Base-by-base conservation (phyloP, 371 early-diverging fungal species). In the Mortierella sp. region DNA sequence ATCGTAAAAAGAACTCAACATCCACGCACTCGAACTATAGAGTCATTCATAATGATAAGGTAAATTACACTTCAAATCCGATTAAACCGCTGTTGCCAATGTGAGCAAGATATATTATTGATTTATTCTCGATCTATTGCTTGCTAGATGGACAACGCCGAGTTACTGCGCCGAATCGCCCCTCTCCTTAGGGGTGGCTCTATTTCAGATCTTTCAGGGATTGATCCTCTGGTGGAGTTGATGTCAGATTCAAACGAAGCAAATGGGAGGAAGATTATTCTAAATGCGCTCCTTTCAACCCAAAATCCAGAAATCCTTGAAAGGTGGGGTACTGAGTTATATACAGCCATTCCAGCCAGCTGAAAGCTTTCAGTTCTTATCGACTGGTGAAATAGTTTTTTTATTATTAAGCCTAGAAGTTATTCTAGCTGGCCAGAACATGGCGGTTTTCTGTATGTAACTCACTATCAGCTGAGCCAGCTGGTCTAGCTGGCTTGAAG, bases 201-300 rank as follows among this genome's bases (percentile, higher is more conserved):
- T 1, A 66, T 75, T 3, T 28, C 31, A 32, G 49, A n/a, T 2
- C 17, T 54, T 26, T 61, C 47, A 15, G 19, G 61, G 42, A 37
- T 70, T 15, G 61, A 45, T 7, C 28, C n/a, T 1, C 26, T 75
- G 26, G 75, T 64, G 17, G 66, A 57, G 3, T 12, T 75, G 13
- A 70, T 75, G 75, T 17, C 23, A 26, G 3, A 17, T 5, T 55
- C 66, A 10, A 32, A 35, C 5, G 66, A 70, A 19, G 9, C 37
- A 17, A 35, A 5, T 10, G 70, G 62, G 1, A 69, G 42, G 55
- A 69, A 54, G 32, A 40, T 61, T 42, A 65, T 75, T 29, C 70
- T 75, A 19, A 75, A 70, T 32, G 54, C 66, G 1, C 61, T 75
- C 17, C 45, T 65, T 26, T 66, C 40, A 4, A 75, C 75, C 7